phyloP scores from a whole-genome alignment of 805 yeast genomes.

The Monosporozyma siamensis region DNA sequence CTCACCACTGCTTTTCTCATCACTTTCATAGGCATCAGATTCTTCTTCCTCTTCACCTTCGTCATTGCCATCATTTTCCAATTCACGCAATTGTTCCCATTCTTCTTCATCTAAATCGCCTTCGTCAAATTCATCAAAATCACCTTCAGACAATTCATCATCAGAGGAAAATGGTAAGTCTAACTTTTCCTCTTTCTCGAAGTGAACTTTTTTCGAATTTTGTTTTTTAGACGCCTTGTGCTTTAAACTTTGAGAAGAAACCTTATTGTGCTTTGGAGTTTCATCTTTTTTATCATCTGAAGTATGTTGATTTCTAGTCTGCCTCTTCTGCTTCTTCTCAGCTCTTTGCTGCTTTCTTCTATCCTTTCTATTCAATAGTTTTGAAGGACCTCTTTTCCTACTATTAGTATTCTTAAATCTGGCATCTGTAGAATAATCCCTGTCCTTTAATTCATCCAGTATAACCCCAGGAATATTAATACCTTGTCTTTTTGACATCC shows the following conservation, averaged over 20 bases:
- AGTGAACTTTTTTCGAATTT: neutral
- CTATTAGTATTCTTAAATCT: slow-evolving; percentile 24
- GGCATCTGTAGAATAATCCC: slow-evolving; percentile 36
- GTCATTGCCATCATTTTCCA: slow-evolving; percentile 19
- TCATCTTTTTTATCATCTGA: neutral
- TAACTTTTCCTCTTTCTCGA: slow-evolving; percentile 4
- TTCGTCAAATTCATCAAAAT: slow-evolving; percentile 37
- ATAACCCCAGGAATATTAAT: slow-evolving; percentile 48
- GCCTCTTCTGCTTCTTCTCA: slow-evolving; percentile 26
- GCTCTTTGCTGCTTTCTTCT: slow-evolving; percentile 34
- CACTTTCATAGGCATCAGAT: slow-evolving; percentile 26
- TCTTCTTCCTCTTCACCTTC: slow-evolving; percentile 24
- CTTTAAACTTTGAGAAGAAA: neutral
- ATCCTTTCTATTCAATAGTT: slow-evolving; percentile 34
- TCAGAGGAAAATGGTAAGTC: slow-evolving; percentile 34
- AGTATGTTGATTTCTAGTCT: neutral
- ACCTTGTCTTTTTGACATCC: slow-evolving; percentile 29
- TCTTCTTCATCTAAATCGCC: slow-evolving; percentile 32
- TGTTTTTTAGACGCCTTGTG: neutral
- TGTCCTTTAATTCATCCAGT: slow-evolving; percentile 43
- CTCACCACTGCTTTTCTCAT: slow-evolving; percentile 31
- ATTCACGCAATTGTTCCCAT: slow-evolving; percentile 23
- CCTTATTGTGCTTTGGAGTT: neutral
- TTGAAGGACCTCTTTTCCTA: slow-evolving; percentile 26
- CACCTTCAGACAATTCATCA: slow-evolving; percentile 36